Percentiles rank a stretch among this genome's conserved stretches.
Conservation (phyloP, 2,329 filamentous ascomycete species). For the Epichloe uncinata region DNA sequence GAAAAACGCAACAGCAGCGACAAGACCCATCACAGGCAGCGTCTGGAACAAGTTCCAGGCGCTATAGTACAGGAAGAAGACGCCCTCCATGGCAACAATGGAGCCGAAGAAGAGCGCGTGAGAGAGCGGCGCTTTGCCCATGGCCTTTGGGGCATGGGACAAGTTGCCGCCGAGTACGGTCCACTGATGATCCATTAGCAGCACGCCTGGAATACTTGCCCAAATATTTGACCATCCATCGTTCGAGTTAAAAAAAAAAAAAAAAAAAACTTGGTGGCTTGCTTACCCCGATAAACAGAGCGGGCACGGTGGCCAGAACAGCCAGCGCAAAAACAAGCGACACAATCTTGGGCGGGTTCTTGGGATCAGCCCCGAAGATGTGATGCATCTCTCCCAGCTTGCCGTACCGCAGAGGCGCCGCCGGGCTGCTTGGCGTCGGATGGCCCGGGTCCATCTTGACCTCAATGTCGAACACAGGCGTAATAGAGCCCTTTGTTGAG, state of each 20-base stretch:
- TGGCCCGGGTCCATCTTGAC: conserved; percentile 50
- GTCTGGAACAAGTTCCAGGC: conserved; percentile 86
- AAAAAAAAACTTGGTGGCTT: too few species aligned
- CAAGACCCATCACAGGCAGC: conserved; percentile 56
- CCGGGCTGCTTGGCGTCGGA: conserved; percentile 43
- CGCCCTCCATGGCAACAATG: conserved; percentile 72
- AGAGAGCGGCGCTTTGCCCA: conserved; percentile 63
- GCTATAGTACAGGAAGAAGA: conserved; percentile 92
- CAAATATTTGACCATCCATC: too few species aligned
- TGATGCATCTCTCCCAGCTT: conserved; percentile 79
- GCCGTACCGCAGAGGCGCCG: conserved; percentile 68
- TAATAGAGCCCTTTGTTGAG: conserved; percentile 51
- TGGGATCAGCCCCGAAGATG: conserved; percentile 69
- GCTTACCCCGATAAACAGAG: conserved; percentile 53
- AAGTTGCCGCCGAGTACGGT: conserved; percentile 69
- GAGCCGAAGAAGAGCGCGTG: conserved; percentile 80
- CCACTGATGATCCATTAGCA: conserved; percentile 47
- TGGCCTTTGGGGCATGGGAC: conserved; percentile 60
- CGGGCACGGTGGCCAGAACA: conserved; percentile 60
- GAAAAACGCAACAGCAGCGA: conserved; percentile 62
- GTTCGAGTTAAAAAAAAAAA: too few species aligned
- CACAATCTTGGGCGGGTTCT: conserved; percentile 67
- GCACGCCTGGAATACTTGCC: too few species aligned
- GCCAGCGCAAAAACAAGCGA: conserved; percentile 64
- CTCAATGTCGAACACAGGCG: conserved; percentile 58